Base-by-base conservation (phyloP, 495 filamentous ascomycete genomes). In the Talaromyces thailandensis region DNA sequence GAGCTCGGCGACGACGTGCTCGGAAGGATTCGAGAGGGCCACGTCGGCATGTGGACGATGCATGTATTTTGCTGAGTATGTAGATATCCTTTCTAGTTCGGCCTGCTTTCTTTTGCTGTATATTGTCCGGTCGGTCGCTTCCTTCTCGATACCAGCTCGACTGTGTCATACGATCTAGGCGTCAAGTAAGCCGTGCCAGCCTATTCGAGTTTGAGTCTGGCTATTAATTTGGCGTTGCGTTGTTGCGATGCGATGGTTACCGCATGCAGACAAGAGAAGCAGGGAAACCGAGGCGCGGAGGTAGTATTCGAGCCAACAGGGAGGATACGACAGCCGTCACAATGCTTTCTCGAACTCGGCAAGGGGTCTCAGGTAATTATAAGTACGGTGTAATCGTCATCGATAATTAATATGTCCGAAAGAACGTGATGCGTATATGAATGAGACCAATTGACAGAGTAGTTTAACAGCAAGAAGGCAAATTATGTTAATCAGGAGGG, bases 41-140 rank as follows among this genome's bases (percentile, higher is more conserved):
- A 71, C 67, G 75, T 70, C 68, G 77, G 73, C 76, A 79, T 77
- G 64, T 67, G 69, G 70, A 70, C 69, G 66, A 57, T 21, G 55
- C 55, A 57, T 57, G 28, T 35, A 57, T 31, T 14, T 55, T 40
- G 35, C 35, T 40, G 35, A 16, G 3, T 2, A 29, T 55, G 9
- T 48, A 18, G 40, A 48, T 48, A 48, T 48, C n/a, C 14, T 48
- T 48, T 21, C n/a, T 48, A 48, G 7, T 9, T 48, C 18, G 4
- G 16, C 35, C 35, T 40, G 18, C 21, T n/a, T 8, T 48, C 18
- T 8, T 9, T 8, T 8, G 3, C 2, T 48, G 6, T 48, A 4
- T 45, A 6, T 35, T 21, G n/a, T 2, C 18, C 50, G 23, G 26
- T 53, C 14, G 23, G 23, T 53, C 23, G 2, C n/a, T 53, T 53